Evolutionary conservation across 257 asterid genomes (phyloP), one percentile per base, ranked within the genome.

Genomic region (Scutellaria barbata): DNA sequence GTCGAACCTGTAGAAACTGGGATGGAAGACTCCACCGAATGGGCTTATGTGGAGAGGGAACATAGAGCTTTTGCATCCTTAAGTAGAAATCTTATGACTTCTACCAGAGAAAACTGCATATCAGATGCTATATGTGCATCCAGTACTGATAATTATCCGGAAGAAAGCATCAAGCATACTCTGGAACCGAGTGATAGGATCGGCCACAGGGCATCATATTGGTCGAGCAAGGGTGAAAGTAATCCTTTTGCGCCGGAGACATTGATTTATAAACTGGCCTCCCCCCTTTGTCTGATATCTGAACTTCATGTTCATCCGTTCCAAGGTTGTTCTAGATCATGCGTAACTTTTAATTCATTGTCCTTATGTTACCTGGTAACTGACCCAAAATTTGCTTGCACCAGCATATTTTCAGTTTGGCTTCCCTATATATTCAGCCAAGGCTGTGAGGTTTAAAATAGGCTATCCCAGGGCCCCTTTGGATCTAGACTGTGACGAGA

Each of bases 381-480:
- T 81, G 77, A 87, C 56, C 41, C 10, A 66, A 14, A 22, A 37
- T 77, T 76, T 40, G 74, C 77, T 63, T 58, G 77, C 40, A 56
- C 70, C 95, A 91, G 97, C 95, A 0, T 85, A 77, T 72, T 91
- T 91, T 79, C 97, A 90, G 90, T 79, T 66, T 43, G 95, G 84
- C 66, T 80, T 77, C 76, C 97, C 97, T 48, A 80, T 91, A 68
- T 91, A 89, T 74, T 91, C 96, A n/a, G 81, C 95, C 33, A 89
- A 63, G 78, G 85, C 90, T 73, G 86, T 91, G 76, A 83, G 90
- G 69, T 89, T 91, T 74, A 77, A 76, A 17, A 54, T 87, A 84
- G 97, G 97, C 64, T 77, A 83, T 72, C 78, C 81, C 16, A 79
- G 65, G 66, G 76, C 7, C 66, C 82, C 78, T 63, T 54, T 74